Evolutionary conservation across 495 filamentous ascomycete species (phyloP), one percentile per base, ranked within the genome.

Genomic region (Xylaria curta): DNA sequence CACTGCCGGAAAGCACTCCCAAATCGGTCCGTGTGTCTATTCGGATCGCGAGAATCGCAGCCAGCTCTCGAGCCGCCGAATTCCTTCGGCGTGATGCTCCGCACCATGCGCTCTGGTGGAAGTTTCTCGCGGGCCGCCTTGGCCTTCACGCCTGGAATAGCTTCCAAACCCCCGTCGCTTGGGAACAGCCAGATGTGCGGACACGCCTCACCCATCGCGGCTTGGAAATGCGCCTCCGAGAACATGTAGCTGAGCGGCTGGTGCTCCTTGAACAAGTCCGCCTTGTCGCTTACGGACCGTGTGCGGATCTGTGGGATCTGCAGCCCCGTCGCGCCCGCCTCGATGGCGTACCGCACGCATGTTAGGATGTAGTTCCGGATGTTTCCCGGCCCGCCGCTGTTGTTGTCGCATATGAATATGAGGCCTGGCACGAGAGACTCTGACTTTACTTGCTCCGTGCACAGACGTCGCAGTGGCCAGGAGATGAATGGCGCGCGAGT

Each of bases 311-410:
- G 77, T 10, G 85, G 85, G n/a, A 86, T 72, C 12, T 85, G 78
- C 28, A 87, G 65, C 1, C 73, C 78, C 1, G 82, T 80, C 36
- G 84, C 85, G 26, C 85, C 85, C 19, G 83, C 84, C 38, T 85
- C 85, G 54, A 87, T 79, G 21, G 81, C 83, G 78, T 84, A 86
- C 7, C 85, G 82, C 0, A 86, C 15, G 72, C 85, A 87, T 6
- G 82, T 85, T 28, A 87, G 76, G 67, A 87, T 82, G 75, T 83
- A 87, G 74, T 85, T 86, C 56, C 85, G 80, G 56, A 87, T 86
- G 73, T 87, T 87, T 46, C 85, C 85, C 9, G 85, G 82, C 17
- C 85, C 85, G 47, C 85, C 85, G 31, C 83, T 85, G 76, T 86
- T 87, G 74, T 85, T 84, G 74, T 86, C 84, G 75, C 85, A 87